phyloP scores from a whole-genome alignment of 495 filamentous ascomycete genomes.

The Staphylotrichum longicolle region DNA sequence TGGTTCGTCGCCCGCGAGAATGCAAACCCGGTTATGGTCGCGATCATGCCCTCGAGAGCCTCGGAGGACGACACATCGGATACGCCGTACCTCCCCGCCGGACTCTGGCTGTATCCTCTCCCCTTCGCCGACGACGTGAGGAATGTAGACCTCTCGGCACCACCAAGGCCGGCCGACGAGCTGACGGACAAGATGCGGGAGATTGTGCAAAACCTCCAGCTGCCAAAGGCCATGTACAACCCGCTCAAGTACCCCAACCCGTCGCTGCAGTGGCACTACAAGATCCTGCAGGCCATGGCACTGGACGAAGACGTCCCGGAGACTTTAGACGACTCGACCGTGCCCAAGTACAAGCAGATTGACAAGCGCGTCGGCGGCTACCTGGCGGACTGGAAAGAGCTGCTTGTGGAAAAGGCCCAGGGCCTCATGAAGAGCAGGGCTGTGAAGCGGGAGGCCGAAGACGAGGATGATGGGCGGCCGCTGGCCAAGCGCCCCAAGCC shows the following conservation, averaged over 20 bases:
- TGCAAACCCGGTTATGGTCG: slow-evolving; percentile 71
- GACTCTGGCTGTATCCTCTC: slow-evolving; percentile 84
- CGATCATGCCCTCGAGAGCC: slow-evolving; percentile 73
- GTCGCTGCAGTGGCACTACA: slow-evolving; percentile 96
- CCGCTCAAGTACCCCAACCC: slow-evolving; percentile 91
- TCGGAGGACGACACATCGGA: slow-evolving; percentile 58
- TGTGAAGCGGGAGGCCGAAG: slow-evolving; percentile 45
- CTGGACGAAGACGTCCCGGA: slow-evolving; percentile 89
- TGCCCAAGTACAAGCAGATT: slow-evolving; percentile 76
- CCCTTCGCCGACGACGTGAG: slow-evolving; percentile 92
- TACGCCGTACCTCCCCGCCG: slow-evolving; percentile 70
- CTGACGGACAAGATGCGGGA: slow-evolving; percentile 78
- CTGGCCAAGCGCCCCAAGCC: slow-evolving; percentile 43
- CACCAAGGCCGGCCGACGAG: slow-evolving; percentile 62
- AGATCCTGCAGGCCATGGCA: slow-evolving; percentile 86
- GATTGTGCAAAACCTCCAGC: slow-evolving; percentile 80
- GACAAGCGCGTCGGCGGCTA: slow-evolving; percentile 80
- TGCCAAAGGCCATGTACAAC: slow-evolving; percentile 81
- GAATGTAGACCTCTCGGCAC: slow-evolving; percentile 48
- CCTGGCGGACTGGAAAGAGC: slow-evolving; percentile 71
- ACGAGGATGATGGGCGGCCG: slow-evolving; percentile 40
- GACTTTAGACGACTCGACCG: slow-evolving; percentile 74
- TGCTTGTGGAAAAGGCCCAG: slow-evolving; percentile 54
- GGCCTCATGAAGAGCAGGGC: slow-evolving; percentile 34
- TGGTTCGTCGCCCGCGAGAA: slow-evolving; percentile 89